Evolutionary conservation across 306 rosid genomes (phyloP).

Genomic region (Lagenaria siceraria): DNA sequence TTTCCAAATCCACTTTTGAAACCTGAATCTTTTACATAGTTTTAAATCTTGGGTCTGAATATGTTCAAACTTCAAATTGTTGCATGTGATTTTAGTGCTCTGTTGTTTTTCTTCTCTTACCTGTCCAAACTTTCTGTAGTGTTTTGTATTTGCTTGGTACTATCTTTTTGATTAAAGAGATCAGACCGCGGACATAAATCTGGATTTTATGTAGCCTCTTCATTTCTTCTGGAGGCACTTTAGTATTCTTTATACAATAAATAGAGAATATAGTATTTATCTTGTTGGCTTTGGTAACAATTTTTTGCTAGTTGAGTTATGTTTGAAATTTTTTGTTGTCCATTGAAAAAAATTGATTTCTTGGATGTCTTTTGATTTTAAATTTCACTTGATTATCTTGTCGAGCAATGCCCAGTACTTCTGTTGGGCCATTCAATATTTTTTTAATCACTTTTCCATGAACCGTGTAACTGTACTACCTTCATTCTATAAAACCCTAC

Average conservation of each 20-base stretch:
- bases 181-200: neutral
- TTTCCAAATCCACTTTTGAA: neutral
- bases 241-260: neutral
- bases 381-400: neutral
- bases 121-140: neutral
- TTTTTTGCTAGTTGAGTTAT: neutral
- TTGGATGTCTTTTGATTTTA: neutral
- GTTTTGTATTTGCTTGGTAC: neutral
- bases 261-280: neutral
- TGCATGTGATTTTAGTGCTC: neutral
- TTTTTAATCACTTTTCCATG: neutral
- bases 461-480: neutral
- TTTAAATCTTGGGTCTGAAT: neutral
- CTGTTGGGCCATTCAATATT: neutral
- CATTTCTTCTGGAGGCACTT: neutral
- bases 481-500: neutral
- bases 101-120: neutral
- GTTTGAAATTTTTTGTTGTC: neutral
- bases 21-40: neutral
- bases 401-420: neutral
- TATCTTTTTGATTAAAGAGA: neutral
- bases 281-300: neutral
- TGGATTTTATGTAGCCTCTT: neutral
- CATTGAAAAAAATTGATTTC: neutral
- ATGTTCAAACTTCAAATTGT: neutral